These are phyloP conservation scores for Rhinocladiella similis DNA, from an alignment of 2,329 filamentous ascomycete genomes.

Conservation along the genomic window DNA sequence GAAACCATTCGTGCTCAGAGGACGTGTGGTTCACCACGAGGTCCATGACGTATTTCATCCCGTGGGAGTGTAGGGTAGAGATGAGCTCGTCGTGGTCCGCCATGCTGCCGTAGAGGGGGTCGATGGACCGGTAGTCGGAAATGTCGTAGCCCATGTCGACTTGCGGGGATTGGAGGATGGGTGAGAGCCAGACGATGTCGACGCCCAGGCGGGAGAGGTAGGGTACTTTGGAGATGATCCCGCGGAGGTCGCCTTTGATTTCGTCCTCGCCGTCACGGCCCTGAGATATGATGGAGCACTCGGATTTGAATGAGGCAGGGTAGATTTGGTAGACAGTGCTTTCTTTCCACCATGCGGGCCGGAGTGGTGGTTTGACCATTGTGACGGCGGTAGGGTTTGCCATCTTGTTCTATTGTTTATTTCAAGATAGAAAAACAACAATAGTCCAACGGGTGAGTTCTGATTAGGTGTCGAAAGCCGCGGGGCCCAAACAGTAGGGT, in stretches of 20 bases:
- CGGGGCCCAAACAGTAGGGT: too few relatives aligned
- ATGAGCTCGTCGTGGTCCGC: conserved; percentile 49
- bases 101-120: conserved; percentile 49
- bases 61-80: conserved; percentile 42
- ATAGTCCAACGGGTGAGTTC: too few relatives aligned
- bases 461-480: too few relatives aligned
- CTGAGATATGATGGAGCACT: conserved; percentile 35
- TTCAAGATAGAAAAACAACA: too few relatives aligned
- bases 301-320: conserved; percentile 56
- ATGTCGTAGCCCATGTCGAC: conserved; percentile 55
- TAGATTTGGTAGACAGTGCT: conserved; percentile 61
- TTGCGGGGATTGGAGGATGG: conserved; percentile 55
- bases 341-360: conserved; percentile 56
- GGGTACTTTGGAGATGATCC: conserved; percentile 65
- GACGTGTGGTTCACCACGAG: conserved; percentile 49
- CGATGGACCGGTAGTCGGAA: conserved; percentile 44
- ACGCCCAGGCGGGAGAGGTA: conserved; percentile 63
- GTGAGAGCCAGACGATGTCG: conserved; percentile 59
- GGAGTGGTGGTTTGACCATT: conserved; percentile 5
- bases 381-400: not conserved
- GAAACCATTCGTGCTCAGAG: conserved; percentile 61
- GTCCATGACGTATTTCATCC: conserved; percentile 52
- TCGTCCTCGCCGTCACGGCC: conserved; percentile 40
- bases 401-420: not conserved
- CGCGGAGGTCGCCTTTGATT: conserved; percentile 65